Evolutionary conservation across 2,329 filamentous ascomycete genomes (phyloP).

Genomic region (Laburnicola sp.): DNA sequence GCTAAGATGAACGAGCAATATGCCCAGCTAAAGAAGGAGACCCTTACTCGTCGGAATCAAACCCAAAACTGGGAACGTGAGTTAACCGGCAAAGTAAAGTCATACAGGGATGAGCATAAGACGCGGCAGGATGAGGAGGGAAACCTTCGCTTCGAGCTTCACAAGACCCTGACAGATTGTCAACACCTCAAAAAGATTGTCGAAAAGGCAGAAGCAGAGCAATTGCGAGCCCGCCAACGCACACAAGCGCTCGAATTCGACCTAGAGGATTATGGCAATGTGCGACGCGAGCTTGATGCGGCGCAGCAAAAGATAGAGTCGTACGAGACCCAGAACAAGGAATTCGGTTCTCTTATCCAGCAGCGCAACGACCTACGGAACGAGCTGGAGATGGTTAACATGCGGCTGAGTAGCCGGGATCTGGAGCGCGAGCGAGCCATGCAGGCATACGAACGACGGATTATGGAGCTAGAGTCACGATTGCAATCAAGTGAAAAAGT

Average conservation of each 20-base stretch:
- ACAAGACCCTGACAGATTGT: conserved; percentile 61
- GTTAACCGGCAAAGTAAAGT: conserved; percentile 66
- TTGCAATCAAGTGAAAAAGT: conserved; percentile 30
- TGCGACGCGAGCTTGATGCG: conserved; percentile 36
- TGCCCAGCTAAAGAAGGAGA: conserved; percentile 70
- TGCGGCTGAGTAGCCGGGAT: conserved; percentile 60
- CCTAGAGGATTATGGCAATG: conserved; percentile 60
- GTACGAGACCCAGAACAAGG: conserved; percentile 37
- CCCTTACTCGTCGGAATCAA: conserved; percentile 70
- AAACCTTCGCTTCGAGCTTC: conserved; percentile 61
- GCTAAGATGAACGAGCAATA: conserved; percentile 73
- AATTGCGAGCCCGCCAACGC: conserved; percentile 56
- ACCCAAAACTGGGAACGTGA: conserved; percentile 79
- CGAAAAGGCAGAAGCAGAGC: conserved; percentile 69
- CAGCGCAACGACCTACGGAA: conserved; percentile 62
- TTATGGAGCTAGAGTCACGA: conserved; percentile 51
- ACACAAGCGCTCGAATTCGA: conserved; percentile 63
- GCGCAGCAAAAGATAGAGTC: conserved; percentile 39
- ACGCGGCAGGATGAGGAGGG: conserved; percentile 63
- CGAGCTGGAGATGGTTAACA: conserved; percentile 61
- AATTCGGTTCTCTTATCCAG: conserved; percentile 59
- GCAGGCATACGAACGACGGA: conserved; percentile 53
- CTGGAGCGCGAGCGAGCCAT: conserved; percentile 54
- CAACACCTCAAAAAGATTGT: conserved; percentile 68
- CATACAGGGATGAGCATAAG: conserved; percentile 70